Percentiles rank a stretch among this genome's conserved stretches.
phyloP scores from a whole-genome alignment of 495 filamentous ascomycete genomes.

The Talaromyces stipitatus region DNA sequence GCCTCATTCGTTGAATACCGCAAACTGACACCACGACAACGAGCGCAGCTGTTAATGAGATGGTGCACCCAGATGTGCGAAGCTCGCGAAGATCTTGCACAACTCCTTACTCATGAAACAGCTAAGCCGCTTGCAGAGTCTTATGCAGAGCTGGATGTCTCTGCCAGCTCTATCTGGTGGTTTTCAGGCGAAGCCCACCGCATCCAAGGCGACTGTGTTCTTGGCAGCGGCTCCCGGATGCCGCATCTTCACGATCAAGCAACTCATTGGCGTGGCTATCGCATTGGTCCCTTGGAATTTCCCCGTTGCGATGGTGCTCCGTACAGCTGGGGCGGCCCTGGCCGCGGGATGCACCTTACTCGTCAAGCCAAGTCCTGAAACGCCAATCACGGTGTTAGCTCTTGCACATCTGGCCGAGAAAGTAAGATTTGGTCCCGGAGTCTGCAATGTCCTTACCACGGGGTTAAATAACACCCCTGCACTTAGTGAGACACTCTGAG shows the following conservation, averaged over 20 bases:
- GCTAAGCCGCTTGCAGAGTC: slow-evolving; percentile 39
- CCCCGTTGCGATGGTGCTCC: slow-evolving; percentile 46
- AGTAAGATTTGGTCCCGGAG: slow-evolving; percentile 47
- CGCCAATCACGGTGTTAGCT: too few relatives aligned
- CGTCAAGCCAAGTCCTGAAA: not conserved
- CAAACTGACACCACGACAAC: slow-evolving; percentile 7
- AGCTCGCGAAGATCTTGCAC: slow-evolving; percentile 34
- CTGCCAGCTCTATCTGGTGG: slow-evolving; percentile 41
- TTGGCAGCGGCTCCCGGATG: slow-evolving; percentile 23
- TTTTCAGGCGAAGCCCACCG: slow-evolving; percentile 44
- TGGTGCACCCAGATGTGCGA: slow-evolving; percentile 24
- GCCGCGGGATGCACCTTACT: slow-evolving; percentile 57
- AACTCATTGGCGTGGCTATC: slow-evolving; percentile 37
- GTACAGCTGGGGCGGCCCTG: slow-evolving; percentile 53
- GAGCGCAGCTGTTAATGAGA: slow-evolving; percentile 12
- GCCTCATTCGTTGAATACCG: not conserved
- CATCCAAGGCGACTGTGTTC: slow-evolving; percentile 28
- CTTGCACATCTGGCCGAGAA: too few relatives aligned
- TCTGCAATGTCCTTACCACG: slow-evolving; percentile 52
- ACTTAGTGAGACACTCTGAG: slow-evolving; percentile 50
- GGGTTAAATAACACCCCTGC: slow-evolving; percentile 42
- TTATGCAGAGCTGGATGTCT: slow-evolving; percentile 39
- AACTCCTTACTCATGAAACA: slow-evolving; percentile 38
- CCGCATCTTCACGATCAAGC: slow-evolving; percentile 38
- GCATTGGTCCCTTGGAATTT: slow-evolving; percentile 37